phyloP scores from a whole-genome alignment of 2,329 filamentous ascomycete genomes.

The Trichoderma atroviride region DNA sequence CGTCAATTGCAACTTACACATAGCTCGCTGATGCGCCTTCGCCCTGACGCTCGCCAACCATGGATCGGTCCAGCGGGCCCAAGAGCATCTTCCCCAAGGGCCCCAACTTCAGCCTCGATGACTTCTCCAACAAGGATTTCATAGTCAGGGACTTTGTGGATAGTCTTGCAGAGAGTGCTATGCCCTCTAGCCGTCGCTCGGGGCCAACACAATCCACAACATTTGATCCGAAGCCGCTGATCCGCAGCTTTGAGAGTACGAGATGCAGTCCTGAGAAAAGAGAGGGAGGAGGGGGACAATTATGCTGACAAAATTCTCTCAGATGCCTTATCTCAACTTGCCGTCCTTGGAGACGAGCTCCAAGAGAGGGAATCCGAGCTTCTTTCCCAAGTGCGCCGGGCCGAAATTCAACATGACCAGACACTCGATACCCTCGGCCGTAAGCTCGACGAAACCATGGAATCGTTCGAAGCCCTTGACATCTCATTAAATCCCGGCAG shows the following conservation, averaged over 20 bases:
- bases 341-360: constrained; percentile 76
- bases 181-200: constrained; percentile 79
- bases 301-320: constrained; percentile 1
- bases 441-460: constrained; percentile 90
- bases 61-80: constrained; percentile 52
- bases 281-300: too few relatives aligned
- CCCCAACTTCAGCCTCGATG: constrained; percentile 83
- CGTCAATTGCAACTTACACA: constrained; percentile 34
- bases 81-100: constrained; percentile 75
- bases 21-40: constrained; percentile 33
- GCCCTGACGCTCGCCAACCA: constrained; percentile 34
- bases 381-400: constrained; percentile 83
- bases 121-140: constrained; percentile 88
- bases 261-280: background rate
- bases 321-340: constrained; percentile 70
- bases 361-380: constrained; percentile 90
- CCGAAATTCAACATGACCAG: constrained; percentile 88
- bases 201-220: constrained; percentile 59
- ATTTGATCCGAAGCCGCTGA: constrained; percentile 96
- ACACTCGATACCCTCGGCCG: constrained; percentile 84
- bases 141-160: constrained; percentile 99
- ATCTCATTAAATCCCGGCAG: constrained; percentile 71
- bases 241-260: constrained; percentile 86
- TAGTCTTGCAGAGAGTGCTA: constrained; percentile 80
- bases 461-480: constrained; percentile 88